Base-by-base conservation (phyloP, 192 early-diverging fungal species). In the Allomyces javanicus region DNA sequence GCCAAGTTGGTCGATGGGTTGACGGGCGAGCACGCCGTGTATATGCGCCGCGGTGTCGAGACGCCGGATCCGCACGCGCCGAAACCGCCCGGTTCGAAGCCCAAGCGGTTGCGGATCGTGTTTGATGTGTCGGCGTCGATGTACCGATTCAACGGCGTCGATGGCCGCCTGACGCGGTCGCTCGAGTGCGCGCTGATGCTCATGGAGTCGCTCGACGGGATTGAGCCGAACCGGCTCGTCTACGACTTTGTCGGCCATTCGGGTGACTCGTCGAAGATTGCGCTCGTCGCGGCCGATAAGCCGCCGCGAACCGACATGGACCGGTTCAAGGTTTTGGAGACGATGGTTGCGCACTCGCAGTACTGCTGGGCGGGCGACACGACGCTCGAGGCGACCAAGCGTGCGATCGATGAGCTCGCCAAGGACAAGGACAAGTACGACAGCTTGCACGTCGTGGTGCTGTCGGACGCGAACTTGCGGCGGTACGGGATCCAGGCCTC, bases 221-320 rank as follows among this genome's bases (percentile, higher is more conserved):
- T 79, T 67, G 76, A 76, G 66, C 69, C 26, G 27, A 23, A 78
- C 67, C 79, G 78, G 63, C 78, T 75, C 43, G 69, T 67, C 33
- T 82, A 79, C 67, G 72, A 75, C 25, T 77, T 82, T 62, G 65
- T 70, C 12, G 80, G 78, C 5, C 80, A 82, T 67, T 76, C 76
- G 64, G 71, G 80, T 3, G 80, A 81, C 66, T 73, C 75, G 10
- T 65, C 72, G 7, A 68, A 70, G 64, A 73, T 79, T 24, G 68
- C 69, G 21, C 78, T 81, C 63, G 76, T 81, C 1, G 21, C 62
- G 22, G 70, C 75, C 21, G 67, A 64, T 10, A 68, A 76, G 40
- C 72, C 71, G 43, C 80, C 80, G 0, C 71, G 71, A 63, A 70
- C 79, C 64, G 80, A 81, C 65, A 79, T 73, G 72, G 77, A 75